A percentile compares a stretch with the other conserved stretches of the same genome.
These are phyloP conservation scores for Tricladium varicosporioides DNA, from an alignment of 2,329 filamentous ascomycete genomes.

Conservation along the genomic window DNA sequence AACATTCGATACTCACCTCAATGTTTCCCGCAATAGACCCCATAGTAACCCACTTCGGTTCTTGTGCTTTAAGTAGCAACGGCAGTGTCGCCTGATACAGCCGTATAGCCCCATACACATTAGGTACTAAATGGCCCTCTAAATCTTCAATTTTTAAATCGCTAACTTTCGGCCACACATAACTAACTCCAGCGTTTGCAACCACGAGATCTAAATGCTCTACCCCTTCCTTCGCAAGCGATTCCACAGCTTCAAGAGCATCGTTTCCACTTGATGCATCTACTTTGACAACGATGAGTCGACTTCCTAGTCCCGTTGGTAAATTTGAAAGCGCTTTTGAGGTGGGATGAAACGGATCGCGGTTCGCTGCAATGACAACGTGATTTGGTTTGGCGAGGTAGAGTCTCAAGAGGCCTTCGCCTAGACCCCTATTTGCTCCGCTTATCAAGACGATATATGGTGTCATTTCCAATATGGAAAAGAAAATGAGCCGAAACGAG, in stretches of 20 bases:
- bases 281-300: slow-evolving; percentile 34
- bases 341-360: slow-evolving; percentile 30
- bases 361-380: slow-evolving; percentile 38
- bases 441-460: not conserved
- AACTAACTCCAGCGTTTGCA: slow-evolving; percentile 38
- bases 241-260: slow-evolving; percentile 28
- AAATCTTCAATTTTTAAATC: slow-evolving; percentile 32
- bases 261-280: slow-evolving; percentile 32
- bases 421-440: not conserved
- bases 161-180: slow-evolving; percentile 31
- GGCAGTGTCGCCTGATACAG: slow-evolving; percentile 35
- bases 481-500: too few species aligned
- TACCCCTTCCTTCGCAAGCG: slow-evolving; percentile 29
- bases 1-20: slow-evolving; percentile 6
- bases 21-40: slow-evolving; percentile 23
- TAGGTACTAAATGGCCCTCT: slow-evolving; percentile 26
- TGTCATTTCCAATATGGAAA: not conserved
- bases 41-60: slow-evolving; percentile 35
- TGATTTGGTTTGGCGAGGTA: slow-evolving; percentile 27
- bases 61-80: slow-evolving; percentile 32
- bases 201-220: slow-evolving; percentile 37
- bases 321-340: slow-evolving; percentile 30
- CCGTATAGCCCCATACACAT: slow-evolving; percentile 32
- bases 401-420: slow-evolving; percentile 1
- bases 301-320: slow-evolving; percentile 29